Base-by-base conservation (phyloP, 176 grass and related monocot genomes). In the Oryza punctata region DNA sequence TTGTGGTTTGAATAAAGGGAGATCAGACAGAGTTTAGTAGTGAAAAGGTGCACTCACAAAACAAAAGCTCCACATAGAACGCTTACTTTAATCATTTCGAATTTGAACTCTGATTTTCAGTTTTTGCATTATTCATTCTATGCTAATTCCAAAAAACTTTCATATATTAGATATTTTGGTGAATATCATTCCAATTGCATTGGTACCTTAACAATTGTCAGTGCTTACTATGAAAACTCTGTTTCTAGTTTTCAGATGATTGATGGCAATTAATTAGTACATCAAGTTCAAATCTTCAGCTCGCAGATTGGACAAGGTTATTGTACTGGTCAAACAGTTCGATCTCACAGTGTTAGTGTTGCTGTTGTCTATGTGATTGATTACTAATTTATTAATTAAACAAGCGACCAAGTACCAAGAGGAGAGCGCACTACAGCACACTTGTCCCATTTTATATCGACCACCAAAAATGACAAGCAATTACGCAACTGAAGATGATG, bases 321-420 rank as follows among this genome's bases (percentile, higher is more conserved):
- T 75, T 69, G 75, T 75, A 52, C 60, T 80, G 69, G 80, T 84
- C 85, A 91, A 91, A 91, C 60, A 11, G 73, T 13, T 47, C 5
- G 57, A 24, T 61, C 25, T 38, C 24, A 7, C 41, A 63, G 82
- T 19, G 52, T 18, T 65, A 50, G 77, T 19, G 19, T 18, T 65
- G 79, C 33, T 50, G 73, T 35, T 33, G 79, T 78, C 73, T 18
- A 45, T 47, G 45, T 43, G 75, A 60, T 84, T 49, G 16, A 63
- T 41, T 41, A 41, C 37, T 38, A 38, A 38, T 7, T 38, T 35
- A 40, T 77, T 86, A 40, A 83, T 84, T 73, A 84, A 87, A 78
- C 63, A 35, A 47, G 24, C 75, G 49, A 73, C 75, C 89, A 79
- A 87, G 88, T 90, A 87, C 89, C 80, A 83, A 90, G 79, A 76